Evolutionary conservation across 169 alveolate genomes (phyloP), one percentile per base, ranked within the genome.

Genomic region (Theileria orientalis): DNA sequence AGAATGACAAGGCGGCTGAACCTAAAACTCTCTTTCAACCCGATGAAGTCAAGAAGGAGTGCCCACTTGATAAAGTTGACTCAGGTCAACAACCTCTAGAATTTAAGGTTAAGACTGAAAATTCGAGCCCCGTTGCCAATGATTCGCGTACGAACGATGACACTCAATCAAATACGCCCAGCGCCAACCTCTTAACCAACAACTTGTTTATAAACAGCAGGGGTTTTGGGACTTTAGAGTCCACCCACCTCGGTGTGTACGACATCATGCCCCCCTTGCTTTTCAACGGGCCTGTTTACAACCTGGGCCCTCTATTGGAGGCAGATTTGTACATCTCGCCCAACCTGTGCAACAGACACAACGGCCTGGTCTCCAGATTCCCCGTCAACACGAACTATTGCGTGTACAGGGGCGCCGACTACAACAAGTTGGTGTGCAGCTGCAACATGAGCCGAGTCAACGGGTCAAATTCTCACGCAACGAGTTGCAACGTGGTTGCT

Each of bases 351-450:
- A 61, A 46, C 60, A 68, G 35, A 16, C 21, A 19, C 25, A 13
- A 59, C 21, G 25, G 49, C 52, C 21, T 59, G 67, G 16, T 33
- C 44, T 51, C 49, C 29, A 57, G 42, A 11, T 72, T 3, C 52
- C 32, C 23, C 16, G 49, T 54, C 5, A 21, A 62, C n/a, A 51
- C 82, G 1, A 79, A 79, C 64, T 79, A 79, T 66, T 79, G 87
- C 60, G 87, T 79, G 21, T 79, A 79, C 52, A 68, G 72, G 7
- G 87, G 87, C 27, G 67, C 83, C 5, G 87, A 79, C 51, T 59
- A 74, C 33, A 79, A 79, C 44, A 30, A 27, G 42, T 29, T 32
- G 21, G 44, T 35, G 9, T 79, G 87, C 57, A 74, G 74, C 23
- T 79, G 87, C 56, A 72, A 71, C 46, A 32, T 71, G 57, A 13